Conservation (phyloP, 1,139 yeast genomes). For the Hemisphaericaspora subhashii region DNA sequence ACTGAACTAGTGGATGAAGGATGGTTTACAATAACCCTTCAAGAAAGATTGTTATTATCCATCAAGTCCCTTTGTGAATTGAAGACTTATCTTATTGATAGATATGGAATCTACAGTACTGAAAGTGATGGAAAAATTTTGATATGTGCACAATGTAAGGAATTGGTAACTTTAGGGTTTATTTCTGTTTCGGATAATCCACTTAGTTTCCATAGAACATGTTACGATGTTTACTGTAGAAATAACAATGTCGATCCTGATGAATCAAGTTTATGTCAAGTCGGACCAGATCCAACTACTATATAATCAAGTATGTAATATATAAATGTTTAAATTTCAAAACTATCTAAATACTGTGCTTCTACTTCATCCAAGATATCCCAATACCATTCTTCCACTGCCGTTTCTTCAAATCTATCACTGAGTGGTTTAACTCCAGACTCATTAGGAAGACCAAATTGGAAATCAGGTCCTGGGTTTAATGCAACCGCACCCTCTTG, state of each 20-base stretch:
- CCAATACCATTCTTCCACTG: conserved; percentile 80
- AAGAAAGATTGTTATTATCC: conserved; percentile 36
- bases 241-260: conserved; percentile 12
- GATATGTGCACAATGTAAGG: conserved; percentile 55
- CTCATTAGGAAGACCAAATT: conserved; percentile 39
- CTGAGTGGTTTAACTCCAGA: conserved; percentile 48
- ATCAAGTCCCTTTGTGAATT: conserved; percentile 49
- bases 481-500: conserved; percentile 74
- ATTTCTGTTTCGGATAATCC: conserved; percentile 27
- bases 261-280: conserved; percentile 12
- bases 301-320: conserved; percentile 7
- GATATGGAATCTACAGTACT: conserved; percentile 36
- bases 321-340: conserved; percentile 25
- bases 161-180: conserved; percentile 58
- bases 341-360: conserved; percentile 55
- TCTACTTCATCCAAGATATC: conserved; percentile 87
- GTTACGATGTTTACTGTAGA: conserved; percentile 42
- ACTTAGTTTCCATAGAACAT: conserved; percentile 48
- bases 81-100: conserved; percentile 41
- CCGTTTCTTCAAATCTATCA: conserved; percentile 64
- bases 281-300: conserved; percentile 23
- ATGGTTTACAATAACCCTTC: conserved; percentile 43
- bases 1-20: conserved; percentile 48
- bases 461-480: conserved; percentile 69
- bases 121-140: conserved; percentile 42